Percentiles rank a stretch among this genome's conserved stretches.
Evolutionary conservation across 1,284 basidiomycete species (phyloP).

Genomic region (Ceratobasidium sp.): DNA sequence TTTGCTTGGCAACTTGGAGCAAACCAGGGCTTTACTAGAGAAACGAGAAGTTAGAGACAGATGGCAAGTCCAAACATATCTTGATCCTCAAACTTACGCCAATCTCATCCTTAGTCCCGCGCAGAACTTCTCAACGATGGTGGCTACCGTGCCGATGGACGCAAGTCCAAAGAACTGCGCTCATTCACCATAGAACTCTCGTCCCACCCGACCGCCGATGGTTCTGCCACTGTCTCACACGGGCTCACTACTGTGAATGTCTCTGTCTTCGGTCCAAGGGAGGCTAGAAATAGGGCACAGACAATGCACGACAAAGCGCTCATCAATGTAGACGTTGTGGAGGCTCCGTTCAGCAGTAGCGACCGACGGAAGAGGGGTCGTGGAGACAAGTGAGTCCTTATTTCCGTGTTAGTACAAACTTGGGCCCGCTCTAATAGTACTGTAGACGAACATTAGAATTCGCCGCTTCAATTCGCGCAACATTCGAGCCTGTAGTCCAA

Average conservation of each 20-base stretch:
- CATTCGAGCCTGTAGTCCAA: conserved; percentile 95
- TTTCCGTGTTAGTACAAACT: conserved; percentile 7
- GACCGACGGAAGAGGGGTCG: conserved; percentile 78
- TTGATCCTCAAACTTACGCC: conserved; percentile 3
- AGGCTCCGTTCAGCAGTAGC: conserved; percentile 86
- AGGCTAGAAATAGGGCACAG: conserved; percentile 79
- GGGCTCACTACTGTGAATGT: conserved; percentile 90
- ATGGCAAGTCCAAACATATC: conserved; percentile 6
- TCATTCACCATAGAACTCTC: conserved; percentile 82
- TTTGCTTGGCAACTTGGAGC: too few relatives aligned
- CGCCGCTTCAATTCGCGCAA: conserved; percentile 86
- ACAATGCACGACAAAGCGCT: conserved; percentile 84
- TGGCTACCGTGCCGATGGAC: conserved; percentile 89
- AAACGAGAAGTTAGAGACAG: neutral
- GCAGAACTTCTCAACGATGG: conserved; percentile 91
- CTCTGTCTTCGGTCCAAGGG: conserved; percentile 90
- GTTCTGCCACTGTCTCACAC: conserved; percentile 84
- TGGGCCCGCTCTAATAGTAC: conserved; percentile 33
- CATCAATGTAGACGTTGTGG: conserved; percentile 85
- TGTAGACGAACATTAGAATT: conserved; percentile 88
- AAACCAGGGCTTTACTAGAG: too few relatives aligned
- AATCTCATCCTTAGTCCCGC: conserved; percentile 62
- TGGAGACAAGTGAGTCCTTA: conserved; percentile 83
- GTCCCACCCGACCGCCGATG: conserved; percentile 82
- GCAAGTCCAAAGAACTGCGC: conserved; percentile 89